These are phyloP conservation scores for Corynascus novoguineensis DNA, from an alignment of 495 filamentous ascomycete genomes.

Conservation along the genomic window DNA sequence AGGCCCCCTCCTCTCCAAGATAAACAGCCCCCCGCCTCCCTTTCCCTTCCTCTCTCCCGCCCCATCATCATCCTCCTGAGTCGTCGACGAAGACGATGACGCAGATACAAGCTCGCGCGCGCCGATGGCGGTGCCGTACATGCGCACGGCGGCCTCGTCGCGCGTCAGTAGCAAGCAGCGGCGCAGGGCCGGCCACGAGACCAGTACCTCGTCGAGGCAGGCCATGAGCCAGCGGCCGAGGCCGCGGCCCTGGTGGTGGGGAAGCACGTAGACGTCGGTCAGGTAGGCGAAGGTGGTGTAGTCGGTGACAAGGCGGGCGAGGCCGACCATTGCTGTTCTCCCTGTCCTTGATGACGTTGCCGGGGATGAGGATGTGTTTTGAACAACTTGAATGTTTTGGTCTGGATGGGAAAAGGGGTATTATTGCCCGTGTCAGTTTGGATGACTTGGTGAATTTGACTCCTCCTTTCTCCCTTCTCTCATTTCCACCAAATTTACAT, in stretches of 20 bases:
- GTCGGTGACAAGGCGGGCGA: constrained; percentile 62
- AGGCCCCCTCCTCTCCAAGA: constrained; percentile 29
- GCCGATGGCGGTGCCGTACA: constrained; percentile 47
- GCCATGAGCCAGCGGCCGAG: constrained; percentile 58
- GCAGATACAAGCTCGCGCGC: too few species aligned
- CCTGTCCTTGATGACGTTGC: too few species aligned
- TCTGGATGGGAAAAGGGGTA: too few species aligned
- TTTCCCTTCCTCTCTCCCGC: background rate
- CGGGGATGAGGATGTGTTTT: too few species aligned
- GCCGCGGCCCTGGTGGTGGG: constrained; percentile 52
- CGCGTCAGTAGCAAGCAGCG: constrained; percentile 50
- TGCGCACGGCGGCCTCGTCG: constrained; percentile 28
- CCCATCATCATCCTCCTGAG: constrained; percentile 25
- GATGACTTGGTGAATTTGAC: too few species aligned
- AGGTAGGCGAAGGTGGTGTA: constrained; percentile 61
- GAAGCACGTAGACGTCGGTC: constrained; percentile 61
- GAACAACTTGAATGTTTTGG: too few species aligned
- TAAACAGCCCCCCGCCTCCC: constrained; percentile 23
- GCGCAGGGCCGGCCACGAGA: constrained; percentile 52
- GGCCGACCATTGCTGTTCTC: constrained; percentile 41
- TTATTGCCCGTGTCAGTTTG: too few species aligned
- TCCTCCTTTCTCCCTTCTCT: too few species aligned
- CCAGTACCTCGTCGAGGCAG: constrained; percentile 51
- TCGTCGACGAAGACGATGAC: too few species aligned
- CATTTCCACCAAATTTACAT: too few species aligned